These are phyloP conservation scores for Pelargonium australe DNA, from an alignment of 441 rosid species.

Conservation along the genomic window DNA sequence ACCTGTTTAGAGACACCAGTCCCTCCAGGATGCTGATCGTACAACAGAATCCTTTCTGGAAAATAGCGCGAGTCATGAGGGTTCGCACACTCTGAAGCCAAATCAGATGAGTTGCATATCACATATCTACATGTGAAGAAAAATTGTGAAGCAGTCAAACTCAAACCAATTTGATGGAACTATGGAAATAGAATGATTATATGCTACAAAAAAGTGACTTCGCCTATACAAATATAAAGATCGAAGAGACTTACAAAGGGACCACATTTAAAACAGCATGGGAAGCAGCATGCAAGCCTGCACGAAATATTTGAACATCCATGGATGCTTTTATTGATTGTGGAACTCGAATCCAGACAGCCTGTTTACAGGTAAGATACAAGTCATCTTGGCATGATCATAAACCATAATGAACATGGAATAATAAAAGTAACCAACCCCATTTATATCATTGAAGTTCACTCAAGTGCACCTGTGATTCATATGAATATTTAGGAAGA, in stretches of 20 bases:
- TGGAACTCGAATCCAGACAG: slow-evolving; percentile 86
- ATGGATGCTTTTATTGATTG: slow-evolving; percentile 44
- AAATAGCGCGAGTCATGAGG: slow-evolving; percentile 51
- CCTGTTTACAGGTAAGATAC: slow-evolving; percentile 35
- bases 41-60: slow-evolving; percentile 71
- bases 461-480: slow-evolving; percentile 57
- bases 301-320: slow-evolving; percentile 39
- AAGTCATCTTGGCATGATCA: not conserved
- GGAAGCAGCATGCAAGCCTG: slow-evolving; percentile 90
- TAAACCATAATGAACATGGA: slow-evolving; percentile 5
- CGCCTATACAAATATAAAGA: not conserved
- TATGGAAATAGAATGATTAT: not conserved
- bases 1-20: slow-evolving; percentile 84
- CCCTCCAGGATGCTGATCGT: slow-evolving; percentile 91
- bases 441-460: not conserved
- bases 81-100: slow-evolving; percentile 92
- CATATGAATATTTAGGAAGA: slow-evolving; percentile 70
- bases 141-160: slow-evolving; percentile 22
- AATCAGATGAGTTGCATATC: slow-evolving; percentile 76
- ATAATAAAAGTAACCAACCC: not conserved
- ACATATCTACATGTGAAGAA: slow-evolving; percentile 42
- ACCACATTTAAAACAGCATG: slow-evolving; percentile 82
- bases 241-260: slow-evolving; percentile 50
- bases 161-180: not conserved
- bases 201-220: not conserved